Evolutionary conservation across 306 rosid genomes (phyloP).

Genomic region (Gastrolobium villosum): DNA sequence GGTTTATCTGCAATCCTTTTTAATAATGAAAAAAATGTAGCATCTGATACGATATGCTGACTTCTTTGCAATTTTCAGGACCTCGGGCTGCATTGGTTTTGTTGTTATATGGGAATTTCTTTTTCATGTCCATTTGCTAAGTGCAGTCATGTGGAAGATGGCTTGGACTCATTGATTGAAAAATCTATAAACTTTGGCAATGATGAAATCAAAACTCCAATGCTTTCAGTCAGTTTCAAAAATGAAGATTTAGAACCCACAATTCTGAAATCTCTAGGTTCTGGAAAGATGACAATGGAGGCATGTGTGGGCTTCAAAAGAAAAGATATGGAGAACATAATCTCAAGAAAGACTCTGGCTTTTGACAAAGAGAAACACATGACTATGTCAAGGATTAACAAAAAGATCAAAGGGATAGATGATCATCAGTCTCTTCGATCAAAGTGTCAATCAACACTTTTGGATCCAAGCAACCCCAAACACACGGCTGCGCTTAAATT

Average conservation of each 20-base stretch:
- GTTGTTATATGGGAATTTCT: conserved; percentile 64
- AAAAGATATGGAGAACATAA: conserved; percentile 54
- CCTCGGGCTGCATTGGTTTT: conserved; percentile 1
- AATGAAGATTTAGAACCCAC: conserved; percentile 62
- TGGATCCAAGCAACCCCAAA: conserved; percentile 62
- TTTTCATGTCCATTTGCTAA: conserved; percentile 70
- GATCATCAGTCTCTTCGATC: conserved; percentile 49
- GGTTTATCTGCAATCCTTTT: background rate
- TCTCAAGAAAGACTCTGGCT: conserved; percentile 46
- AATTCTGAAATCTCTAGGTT: conserved; percentile 56
- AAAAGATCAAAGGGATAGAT: conserved; percentile 52
- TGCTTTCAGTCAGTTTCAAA: conserved; percentile 64
- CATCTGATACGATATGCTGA: background rate
- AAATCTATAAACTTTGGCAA: conserved; percentile 65
- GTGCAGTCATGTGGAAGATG: conserved; percentile 58
- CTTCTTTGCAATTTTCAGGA: conserved; percentile 52
- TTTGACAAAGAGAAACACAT: conserved; percentile 48
- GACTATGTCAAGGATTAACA: conserved; percentile 29
- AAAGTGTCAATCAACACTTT: conserved; percentile 49
- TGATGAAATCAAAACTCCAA: conserved; percentile 55
- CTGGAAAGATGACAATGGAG: conserved; percentile 68
- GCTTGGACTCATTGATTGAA: conserved; percentile 60
- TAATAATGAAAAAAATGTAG: background rate
- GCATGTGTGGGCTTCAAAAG: conserved; percentile 69
- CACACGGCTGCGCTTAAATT: conserved; percentile 79